phyloP scores from a whole-genome alignment of 805 yeast genomes.

The Nakazawaea peltata region DNA sequence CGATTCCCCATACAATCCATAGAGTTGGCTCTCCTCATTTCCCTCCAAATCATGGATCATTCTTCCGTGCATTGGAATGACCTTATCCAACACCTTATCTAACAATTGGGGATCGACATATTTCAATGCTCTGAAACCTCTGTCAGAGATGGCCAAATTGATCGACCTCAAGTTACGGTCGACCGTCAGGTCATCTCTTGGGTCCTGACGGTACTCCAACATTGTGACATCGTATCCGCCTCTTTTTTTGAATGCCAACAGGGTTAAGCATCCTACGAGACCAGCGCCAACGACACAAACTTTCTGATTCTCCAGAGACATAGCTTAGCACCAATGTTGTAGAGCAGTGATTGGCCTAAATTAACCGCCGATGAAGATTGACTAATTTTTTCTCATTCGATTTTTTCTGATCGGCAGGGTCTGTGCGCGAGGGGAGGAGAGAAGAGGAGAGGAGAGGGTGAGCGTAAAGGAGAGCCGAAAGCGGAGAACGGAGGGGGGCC shows the following conservation, averaged over 20 bases:
- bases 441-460: no score
- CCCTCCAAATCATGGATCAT: conserved; percentile 78
- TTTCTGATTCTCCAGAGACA: no score
- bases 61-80: conserved; percentile 83
- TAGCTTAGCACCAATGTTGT: no score
- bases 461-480: no score
- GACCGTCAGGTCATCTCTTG: conserved; percentile 29
- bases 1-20: conserved; percentile 75
- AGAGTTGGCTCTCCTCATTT: conserved; percentile 54
- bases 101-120: conserved; percentile 56
- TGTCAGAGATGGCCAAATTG: conserved; percentile 78
- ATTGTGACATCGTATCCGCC: conserved; percentile 71
- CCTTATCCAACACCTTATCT: conserved; percentile 41
- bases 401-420: no score
- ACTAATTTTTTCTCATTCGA: no score
- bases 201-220: conserved; percentile 68
- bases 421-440: no score
- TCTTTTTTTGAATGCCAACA: conserved; percentile 65
- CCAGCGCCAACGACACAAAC: conserved; percentile 75
- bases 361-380: no score
- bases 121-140: conserved; percentile 70
- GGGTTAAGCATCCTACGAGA: conserved; percentile 78
- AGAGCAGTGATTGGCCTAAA: no score
- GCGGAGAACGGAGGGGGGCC: no score
- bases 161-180: conserved; percentile 54